Base-by-base conservation (phyloP, 2,329 filamentous ascomycete genomes). In the Ophiostoma australiae region DNA sequence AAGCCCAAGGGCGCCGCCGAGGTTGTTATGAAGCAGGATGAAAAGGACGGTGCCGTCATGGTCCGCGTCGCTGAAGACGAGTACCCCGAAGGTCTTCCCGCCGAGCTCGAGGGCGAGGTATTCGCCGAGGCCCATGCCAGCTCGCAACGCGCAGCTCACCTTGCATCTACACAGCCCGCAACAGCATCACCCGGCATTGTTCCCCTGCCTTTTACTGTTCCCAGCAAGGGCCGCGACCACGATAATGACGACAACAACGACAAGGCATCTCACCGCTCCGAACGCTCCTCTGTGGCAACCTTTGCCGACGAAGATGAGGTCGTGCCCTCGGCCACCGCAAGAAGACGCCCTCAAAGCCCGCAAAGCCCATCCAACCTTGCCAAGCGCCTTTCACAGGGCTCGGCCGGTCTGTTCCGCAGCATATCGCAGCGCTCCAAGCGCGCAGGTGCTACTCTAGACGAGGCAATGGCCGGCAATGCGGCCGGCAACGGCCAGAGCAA, bases 281-380 rank as follows among this genome's bases (percentile, higher is more conserved):
- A 86, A 72, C 80, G 84, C 37, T 92, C 90, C 2, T 91, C 91
- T 1, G 83, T 91, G 27, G 91, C 90, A 3, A 91, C 91, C 0
- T 85, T 90, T 75, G 89, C 90, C 20, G 89, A 90, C 71, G 81
- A 84, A 41, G 84, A 89, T 37, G 84, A 84, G 13, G 84, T 84
- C n/a, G 76, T 23, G 35, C 63, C 63, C 15, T 66, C 63, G 35
- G 63, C 63, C n/a, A 79, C 13, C 72, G 70, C 66, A 17, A 68
- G 37, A 63, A 66, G 39, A 65, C 11, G 63, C 27, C 44, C 70
- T 1, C 39, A 66, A n/a, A 72, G 31, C 41, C 48, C 70, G 2
- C 39, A 67, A 17, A 72, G 33, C n/a, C 67, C 69, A 17, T 83
- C 84, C 3, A 66, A 61, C 3, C 73, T 84, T 23, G 82, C 81